These are phyloP conservation scores for Ascosphaera pollenicola DNA, from an alignment of 2,329 filamentous ascomycete genomes.

Conservation along the genomic window DNA sequence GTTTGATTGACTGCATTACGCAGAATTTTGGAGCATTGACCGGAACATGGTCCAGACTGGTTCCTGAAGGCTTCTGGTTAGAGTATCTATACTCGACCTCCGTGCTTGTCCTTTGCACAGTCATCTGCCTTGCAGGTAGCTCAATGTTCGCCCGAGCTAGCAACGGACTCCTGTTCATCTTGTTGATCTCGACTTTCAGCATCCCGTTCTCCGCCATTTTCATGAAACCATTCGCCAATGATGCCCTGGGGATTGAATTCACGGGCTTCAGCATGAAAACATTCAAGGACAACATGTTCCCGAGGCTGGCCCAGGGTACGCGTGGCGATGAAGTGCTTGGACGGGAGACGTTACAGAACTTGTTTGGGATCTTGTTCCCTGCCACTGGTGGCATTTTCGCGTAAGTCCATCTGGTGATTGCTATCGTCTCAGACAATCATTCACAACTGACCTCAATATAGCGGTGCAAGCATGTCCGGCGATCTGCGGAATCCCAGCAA, in stretches of 20 bases:
- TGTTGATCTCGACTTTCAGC: slow-evolving; percentile 53
- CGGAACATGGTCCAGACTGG: slow-evolving; percentile 34
- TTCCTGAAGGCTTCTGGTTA: slow-evolving; percentile 55
- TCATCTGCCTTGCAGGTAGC: slow-evolving; percentile 58
- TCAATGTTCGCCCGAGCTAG: slow-evolving; percentile 61
- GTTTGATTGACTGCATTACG: slow-evolving; percentile 60
- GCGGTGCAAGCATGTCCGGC: slow-evolving; percentile 74
- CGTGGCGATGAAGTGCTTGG: slow-evolving; percentile 39
- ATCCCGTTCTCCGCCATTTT: slow-evolving; percentile 61
- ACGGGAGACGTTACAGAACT: slow-evolving; percentile 49
- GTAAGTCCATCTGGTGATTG: slow-evolving; percentile 13
- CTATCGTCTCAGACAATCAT: slow-evolving; percentile 20
- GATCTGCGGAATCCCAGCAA: slow-evolving; percentile 65
- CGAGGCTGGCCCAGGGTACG: slow-evolving; percentile 38
- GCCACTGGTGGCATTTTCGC: slow-evolving; percentile 39
- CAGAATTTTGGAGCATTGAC: slow-evolving; percentile 44
- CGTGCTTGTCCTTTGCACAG: slow-evolving; percentile 48
- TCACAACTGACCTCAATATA: slow-evolving; percentile 32
- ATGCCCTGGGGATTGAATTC: slow-evolving; percentile 43
- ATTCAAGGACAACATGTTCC: slow-evolving; percentile 50
- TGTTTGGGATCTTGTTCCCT: slow-evolving; percentile 74
- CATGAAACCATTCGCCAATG: slow-evolving; percentile 42
- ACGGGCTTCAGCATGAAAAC: slow-evolving; percentile 55
- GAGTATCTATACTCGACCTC: slow-evolving; percentile 53
- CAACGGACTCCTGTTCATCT: slow-evolving; percentile 48